Percentiles rank a stretch among this genome's conserved stretches.
phyloP scores from a whole-genome alignment of 805 yeast genomes.

The Kuraishia molischiana region DNA sequence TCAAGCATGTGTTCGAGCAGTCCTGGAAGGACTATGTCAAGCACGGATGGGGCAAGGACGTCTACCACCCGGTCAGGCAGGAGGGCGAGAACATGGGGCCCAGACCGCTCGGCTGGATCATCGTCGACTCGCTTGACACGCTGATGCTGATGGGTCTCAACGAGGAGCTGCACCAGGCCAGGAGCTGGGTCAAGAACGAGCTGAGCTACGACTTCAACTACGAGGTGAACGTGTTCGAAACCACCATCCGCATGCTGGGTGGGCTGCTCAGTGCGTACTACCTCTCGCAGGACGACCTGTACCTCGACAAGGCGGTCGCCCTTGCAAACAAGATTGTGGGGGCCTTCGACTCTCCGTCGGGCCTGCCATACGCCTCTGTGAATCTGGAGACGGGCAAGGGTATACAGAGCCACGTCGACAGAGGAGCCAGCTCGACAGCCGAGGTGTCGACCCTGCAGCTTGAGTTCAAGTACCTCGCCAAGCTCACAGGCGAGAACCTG shows the following conservation, averaged over 20 bases:
- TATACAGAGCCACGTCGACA: constrained; percentile 47
- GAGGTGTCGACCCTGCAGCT: constrained; percentile 83
- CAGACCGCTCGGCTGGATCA: constrained; percentile 84
- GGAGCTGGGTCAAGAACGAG: constrained; percentile 64
- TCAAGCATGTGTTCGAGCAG: constrained; percentile 57
- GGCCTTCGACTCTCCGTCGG: constrained; percentile 56
- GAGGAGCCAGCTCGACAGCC: constrained; percentile 82
- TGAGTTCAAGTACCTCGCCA: constrained; percentile 76
- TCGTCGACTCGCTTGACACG: constrained; percentile 82
- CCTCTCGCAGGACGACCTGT: constrained; percentile 57
- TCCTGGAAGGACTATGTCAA: constrained; percentile 71
- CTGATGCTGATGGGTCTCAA: constrained; percentile 64
- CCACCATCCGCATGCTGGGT: constrained; percentile 92
- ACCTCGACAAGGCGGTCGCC: constrained; percentile 68
- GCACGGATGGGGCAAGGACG: constrained; percentile 81
- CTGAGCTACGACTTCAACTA: constrained; percentile 64
- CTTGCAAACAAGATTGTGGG: constrained; percentile 67
- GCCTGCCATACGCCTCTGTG: constrained; percentile 73
- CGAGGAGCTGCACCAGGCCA: constrained; percentile 54
- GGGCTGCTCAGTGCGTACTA: constrained; percentile 82
- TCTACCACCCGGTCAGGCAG: constrained; percentile 59
- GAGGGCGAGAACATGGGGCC: constrained; percentile 68
- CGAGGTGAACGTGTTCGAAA: constrained; percentile 78
- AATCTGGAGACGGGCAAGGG: constrained; percentile 62
- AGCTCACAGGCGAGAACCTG: constrained; percentile 66